Evolutionary conservation across 345 rosid species (phyloP).

Genomic region (Atalantia buxifolia): DNA sequence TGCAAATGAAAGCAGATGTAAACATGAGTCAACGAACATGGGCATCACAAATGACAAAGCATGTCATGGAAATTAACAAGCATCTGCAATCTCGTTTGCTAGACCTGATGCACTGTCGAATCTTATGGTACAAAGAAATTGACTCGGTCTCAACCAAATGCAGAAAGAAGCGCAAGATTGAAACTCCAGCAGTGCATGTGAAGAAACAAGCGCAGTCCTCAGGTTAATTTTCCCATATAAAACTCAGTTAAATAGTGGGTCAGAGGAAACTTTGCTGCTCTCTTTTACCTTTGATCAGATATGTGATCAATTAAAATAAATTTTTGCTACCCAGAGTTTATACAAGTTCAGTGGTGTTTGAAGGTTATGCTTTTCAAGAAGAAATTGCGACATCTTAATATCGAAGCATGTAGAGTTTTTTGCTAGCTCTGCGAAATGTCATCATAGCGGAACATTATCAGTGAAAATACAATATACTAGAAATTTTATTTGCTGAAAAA

Average conservation of each 20-base stretch:
- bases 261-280: not conserved
- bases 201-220: conserved; percentile 11
- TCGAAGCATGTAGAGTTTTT: not conserved
- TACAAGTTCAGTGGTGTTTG: no score
- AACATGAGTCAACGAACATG: conserved; percentile 25
- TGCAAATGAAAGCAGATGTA: conserved; percentile 40
- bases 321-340: not conserved
- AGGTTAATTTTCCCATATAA: not conserved
- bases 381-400: not conserved
- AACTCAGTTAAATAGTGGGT: not conserved
- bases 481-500: no score
- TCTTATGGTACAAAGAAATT: conserved; percentile 9
- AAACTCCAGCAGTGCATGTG: not conserved
- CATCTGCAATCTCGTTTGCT: conserved; percentile 42
- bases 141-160: conserved; percentile 3
- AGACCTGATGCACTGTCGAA: conserved; percentile 37
- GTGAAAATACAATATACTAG: no score
- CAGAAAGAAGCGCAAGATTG: conserved; percentile 24
- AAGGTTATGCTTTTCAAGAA: not conserved
- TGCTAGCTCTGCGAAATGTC: no score
- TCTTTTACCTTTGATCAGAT: not conserved
- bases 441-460: no score
- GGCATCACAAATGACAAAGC: conserved; percentile 43
- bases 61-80: conserved; percentile 46
- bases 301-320: not conserved